These are phyloP conservation scores for Kingdonia uniflora DNA, from an alignment of 164 flowering plant genomes.

Conservation along the genomic window DNA sequence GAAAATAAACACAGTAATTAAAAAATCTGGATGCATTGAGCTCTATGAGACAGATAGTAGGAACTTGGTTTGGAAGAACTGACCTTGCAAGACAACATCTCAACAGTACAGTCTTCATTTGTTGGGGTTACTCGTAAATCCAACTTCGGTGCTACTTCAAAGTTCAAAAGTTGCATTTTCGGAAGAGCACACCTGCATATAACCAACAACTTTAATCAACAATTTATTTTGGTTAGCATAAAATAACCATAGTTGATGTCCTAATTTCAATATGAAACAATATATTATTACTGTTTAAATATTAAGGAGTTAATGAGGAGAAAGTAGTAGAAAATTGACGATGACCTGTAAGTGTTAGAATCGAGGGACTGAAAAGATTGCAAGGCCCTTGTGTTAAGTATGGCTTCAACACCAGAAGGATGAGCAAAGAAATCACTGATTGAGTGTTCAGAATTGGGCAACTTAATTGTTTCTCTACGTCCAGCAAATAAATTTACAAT, in stretches of 20 bases:
- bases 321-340: background rate
- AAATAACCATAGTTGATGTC: background rate
- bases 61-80: background rate
- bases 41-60: too few species aligned
- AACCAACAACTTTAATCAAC: background rate
- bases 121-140: conserved; percentile 58
- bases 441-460: conserved; percentile 37
- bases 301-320: too few species aligned
- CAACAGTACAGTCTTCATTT: conserved; percentile 48
- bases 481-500: conserved; percentile 45
- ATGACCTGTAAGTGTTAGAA: conserved; percentile 46
- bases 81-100: conserved; percentile 80
- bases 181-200: conserved; percentile 54
- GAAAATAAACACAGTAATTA: too few species aligned
- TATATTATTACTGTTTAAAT: too few species aligned
- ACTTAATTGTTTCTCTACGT: conserved; percentile 33
- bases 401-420: conserved; percentile 53
- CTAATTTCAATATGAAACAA: too few species aligned
- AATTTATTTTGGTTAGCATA: background rate
- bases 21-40: too few species aligned
- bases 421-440: conserved; percentile 50
- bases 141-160: conserved; percentile 61
- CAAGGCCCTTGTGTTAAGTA: conserved; percentile 48
- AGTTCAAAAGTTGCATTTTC: conserved; percentile 37
- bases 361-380: conserved; percentile 38